Percentiles rank a stretch among this genome's conserved stretches.
phyloP scores from a whole-genome alignment of 2,329 filamentous ascomycete genomes.

The Microdochium trichocladiopsis region DNA sequence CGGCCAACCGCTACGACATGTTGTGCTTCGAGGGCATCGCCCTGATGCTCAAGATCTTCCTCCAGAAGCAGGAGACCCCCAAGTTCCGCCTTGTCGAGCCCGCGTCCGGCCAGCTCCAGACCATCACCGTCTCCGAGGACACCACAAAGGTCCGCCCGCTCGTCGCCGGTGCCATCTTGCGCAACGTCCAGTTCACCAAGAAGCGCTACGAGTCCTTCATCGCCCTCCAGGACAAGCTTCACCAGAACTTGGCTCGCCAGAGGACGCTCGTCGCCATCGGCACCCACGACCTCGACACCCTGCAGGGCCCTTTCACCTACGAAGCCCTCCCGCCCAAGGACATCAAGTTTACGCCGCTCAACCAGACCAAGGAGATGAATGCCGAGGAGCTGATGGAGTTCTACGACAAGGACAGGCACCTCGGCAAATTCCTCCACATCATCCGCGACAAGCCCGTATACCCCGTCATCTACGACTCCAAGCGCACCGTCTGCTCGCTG shows the following conservation, averaged over 20 bases:
- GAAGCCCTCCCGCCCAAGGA: slow-evolving; percentile 87
- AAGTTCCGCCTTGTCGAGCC: slow-evolving; percentile 73
- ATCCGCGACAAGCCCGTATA: slow-evolving; percentile 92
- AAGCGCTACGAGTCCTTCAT: slow-evolving; percentile 97
- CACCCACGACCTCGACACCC: slow-evolving; percentile 90
- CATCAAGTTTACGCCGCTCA: slow-evolving; percentile 84
- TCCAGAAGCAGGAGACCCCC: slow-evolving; percentile 66
- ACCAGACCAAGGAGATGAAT: slow-evolving; percentile 85
- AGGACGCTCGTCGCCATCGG: slow-evolving; percentile 94
- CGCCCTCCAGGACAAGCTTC: slow-evolving; percentile 91
- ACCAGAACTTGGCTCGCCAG: slow-evolving; percentile 90
- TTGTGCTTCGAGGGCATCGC: slow-evolving; percentile 96
- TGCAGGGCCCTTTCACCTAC: slow-evolving; percentile 94
- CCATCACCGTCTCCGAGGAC: slow-evolving; percentile 69
- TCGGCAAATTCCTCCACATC: slow-evolving; percentile 87
- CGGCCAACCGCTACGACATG: slow-evolving; percentile 91
- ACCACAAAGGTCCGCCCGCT: slow-evolving; percentile 78
- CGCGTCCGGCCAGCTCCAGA: slow-evolving; percentile 65
- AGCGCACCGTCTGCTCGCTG: slow-evolving; percentile 81
- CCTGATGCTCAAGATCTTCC: slow-evolving; percentile 93
- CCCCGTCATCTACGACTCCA: slow-evolving; percentile 89
- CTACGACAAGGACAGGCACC: slow-evolving; percentile 90
- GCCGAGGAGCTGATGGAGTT: slow-evolving; percentile 86
- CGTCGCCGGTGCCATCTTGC: slow-evolving; percentile 81
- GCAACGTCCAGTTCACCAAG: slow-evolving; percentile 86